Evolutionary conservation across 148 eudicot species (phyloP).

Genomic region (Vaccinium darrowii): DNA sequence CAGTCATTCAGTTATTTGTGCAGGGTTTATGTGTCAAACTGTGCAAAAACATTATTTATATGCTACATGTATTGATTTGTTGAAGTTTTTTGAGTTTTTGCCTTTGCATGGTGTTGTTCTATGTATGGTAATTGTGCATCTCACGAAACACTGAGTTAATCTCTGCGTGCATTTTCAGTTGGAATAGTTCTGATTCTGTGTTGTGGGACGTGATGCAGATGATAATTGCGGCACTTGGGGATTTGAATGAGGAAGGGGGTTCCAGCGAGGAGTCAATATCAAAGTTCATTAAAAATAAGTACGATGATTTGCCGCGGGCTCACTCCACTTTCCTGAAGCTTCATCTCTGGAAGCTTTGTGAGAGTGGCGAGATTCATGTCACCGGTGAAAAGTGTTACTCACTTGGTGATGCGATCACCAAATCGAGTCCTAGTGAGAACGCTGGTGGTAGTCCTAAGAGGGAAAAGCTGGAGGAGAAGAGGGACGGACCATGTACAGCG

Average conservation of each 20-base stretch:
- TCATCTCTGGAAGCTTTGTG: constrained; percentile 50
- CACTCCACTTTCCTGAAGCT: constrained; percentile 45
- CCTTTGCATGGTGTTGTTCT: neutral
- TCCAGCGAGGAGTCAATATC: constrained; percentile 55
- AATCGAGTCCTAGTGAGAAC: neutral
- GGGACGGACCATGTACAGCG: no score
- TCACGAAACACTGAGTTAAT: neutral
- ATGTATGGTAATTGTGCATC: neutral
- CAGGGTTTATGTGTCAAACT: neutral
- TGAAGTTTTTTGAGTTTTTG: neutral
- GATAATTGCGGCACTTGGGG: constrained; percentile 50
- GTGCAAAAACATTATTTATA: neutral
- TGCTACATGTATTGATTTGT: neutral
- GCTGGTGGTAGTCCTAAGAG: no score
- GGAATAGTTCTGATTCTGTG: neutral
- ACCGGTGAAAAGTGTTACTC: constrained; percentile 21
- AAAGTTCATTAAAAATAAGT: constrained; percentile 30
- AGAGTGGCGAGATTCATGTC: constrained; percentile 35
- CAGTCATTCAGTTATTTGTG: neutral
- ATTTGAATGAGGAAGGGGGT: constrained; percentile 48
- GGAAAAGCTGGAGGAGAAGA: no score
- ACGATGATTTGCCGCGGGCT: constrained; percentile 61
- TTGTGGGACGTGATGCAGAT: constrained; percentile 41
- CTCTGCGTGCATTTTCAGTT: neutral
- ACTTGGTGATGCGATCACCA: constrained; percentile 17